phyloP scores from a whole-genome alignment of 2,329 filamentous ascomycete species.

The Eutypa lata region DNA sequence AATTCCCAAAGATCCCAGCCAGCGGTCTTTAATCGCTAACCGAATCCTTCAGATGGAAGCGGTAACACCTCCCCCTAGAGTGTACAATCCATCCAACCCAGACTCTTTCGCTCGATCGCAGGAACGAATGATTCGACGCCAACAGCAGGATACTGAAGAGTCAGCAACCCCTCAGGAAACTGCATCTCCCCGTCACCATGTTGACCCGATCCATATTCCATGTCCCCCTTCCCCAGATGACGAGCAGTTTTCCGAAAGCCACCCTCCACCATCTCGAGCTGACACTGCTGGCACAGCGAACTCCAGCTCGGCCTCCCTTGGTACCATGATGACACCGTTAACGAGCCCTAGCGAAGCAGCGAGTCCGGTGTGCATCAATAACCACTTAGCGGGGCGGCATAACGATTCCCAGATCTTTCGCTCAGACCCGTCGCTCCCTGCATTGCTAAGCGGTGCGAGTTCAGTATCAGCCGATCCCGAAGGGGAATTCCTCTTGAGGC shows the following conservation, averaged over 20 bases:
- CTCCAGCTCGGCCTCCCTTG: conserved; percentile 51
- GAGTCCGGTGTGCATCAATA: conserved; percentile 44
- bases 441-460: conserved; percentile 60
- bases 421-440: conserved; percentile 62
- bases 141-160: conserved; percentile 32
- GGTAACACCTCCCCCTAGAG: conserved; percentile 31
- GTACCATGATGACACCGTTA: conserved; percentile 45
- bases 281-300: conserved; percentile 46
- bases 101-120: conserved; percentile 37
- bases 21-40: conserved; percentile 47
- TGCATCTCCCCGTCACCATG: conserved; percentile 12
- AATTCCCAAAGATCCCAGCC: conserved; percentile 33
- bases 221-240: conserved; percentile 47
- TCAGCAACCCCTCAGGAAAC: conserved; percentile 25
- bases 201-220: conserved; percentile 29
- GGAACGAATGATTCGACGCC: conserved; percentile 29
- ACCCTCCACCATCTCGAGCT: conserved; percentile 33
- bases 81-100: conserved; percentile 36
- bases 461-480: conserved; percentile 63
- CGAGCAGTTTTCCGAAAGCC: conserved; percentile 30
- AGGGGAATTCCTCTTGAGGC: conserved; percentile 54
- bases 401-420: conserved; percentile 51
- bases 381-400: conserved; percentile 34
- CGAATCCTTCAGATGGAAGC: conserved; percentile 37
- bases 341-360: conserved; percentile 53